Conservation (phyloP, 1,139 yeast genomes). For the Meyerozyma guilliermondii region DNA sequence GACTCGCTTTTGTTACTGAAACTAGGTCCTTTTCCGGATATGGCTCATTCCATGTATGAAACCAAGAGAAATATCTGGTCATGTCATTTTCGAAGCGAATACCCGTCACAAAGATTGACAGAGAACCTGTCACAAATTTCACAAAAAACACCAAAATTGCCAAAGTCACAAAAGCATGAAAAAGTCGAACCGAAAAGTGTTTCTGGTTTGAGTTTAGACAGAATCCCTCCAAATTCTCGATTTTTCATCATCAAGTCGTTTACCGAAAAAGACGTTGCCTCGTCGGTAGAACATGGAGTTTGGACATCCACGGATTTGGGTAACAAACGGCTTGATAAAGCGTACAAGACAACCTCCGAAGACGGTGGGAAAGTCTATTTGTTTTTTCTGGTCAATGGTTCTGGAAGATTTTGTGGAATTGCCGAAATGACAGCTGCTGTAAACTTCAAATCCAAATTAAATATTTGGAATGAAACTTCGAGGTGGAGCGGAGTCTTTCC, state of each 20-base stretch:
- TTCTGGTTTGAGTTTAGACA: not conserved
- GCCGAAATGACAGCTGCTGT: constrained; percentile 48
- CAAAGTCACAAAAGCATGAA: no score
- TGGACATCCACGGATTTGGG: constrained; percentile 63
- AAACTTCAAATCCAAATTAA: constrained; percentile 29
- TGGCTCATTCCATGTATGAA: not conserved
- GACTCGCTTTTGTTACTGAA: not conserved
- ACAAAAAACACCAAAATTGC: no score
- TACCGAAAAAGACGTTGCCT: constrained; percentile 42
- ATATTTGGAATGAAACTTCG: constrained; percentile 45
- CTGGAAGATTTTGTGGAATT: constrained; percentile 60
- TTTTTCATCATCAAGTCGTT: constrained; percentile 57
- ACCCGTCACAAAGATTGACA: not conserved
- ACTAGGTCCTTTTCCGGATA: not conserved
- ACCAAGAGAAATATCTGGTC: not conserved
- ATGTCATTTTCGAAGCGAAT: not conserved
- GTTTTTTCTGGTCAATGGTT: constrained; percentile 55
- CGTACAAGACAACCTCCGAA: constrained; percentile 17
- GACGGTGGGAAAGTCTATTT: constrained; percentile 32
- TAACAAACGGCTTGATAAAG: constrained; percentile 44
- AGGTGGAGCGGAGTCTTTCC: constrained; percentile 51
- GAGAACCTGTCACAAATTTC: no score
- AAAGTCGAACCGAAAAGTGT: no score
- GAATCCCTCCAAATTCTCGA: constrained; percentile 17
- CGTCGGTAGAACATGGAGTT: constrained; percentile 44